Evolutionary conservation across 1,284 basidiomycete genomes (phyloP), one percentile per base, ranked within the genome.

Genomic region (Lignosus rhinocerotis): DNA sequence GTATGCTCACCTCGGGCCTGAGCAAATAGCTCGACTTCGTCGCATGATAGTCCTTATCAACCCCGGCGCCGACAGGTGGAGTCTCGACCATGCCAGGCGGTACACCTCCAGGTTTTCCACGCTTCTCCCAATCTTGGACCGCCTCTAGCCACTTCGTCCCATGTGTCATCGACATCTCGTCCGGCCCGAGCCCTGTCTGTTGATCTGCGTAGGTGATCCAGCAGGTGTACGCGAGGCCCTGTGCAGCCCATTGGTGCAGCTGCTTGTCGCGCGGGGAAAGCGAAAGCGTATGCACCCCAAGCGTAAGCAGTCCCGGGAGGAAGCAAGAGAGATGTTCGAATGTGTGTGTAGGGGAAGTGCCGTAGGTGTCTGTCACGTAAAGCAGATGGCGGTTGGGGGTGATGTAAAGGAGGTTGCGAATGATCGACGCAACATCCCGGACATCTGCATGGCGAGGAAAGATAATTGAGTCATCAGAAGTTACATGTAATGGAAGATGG

Each of bases 321-420:
- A 92, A 92, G 72, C 90, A 92, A 10, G 89, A 85, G 51, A 92
- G 76, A 66, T 92, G 90, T 64, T 92, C 90, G 55, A 91, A 85
- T 17, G 68, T 72, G 65, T 87, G 83, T 14, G 79, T 77, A 11
- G 81, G 79, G 16, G 65, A 64, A 31, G 65, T 70, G 38, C 63
- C 62, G 51, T 68, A 61, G 16, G 51, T 54, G 54, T 67, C 68
- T 3, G 71, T 73, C 25, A 70, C 70, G 65, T 90, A 91, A 39
- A 91, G 79, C 9, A 92, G 76, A 41, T 83, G 70, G 6, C 90
- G 84, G 4, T 75, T 80, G 2, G 86, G 84, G 1, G 87, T 83
- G 54, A 92, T 60, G 69, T 83, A 91, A 19, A 91, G 75, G 31
- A 92, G 79, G 58, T 85, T 80, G 16, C 80, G 78, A 58, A 92